Percentiles rank a stretch among this genome's conserved stretches.
Conservation (phyloP, 75 land plant species). For the Selaginella moellendorffii region DNA sequence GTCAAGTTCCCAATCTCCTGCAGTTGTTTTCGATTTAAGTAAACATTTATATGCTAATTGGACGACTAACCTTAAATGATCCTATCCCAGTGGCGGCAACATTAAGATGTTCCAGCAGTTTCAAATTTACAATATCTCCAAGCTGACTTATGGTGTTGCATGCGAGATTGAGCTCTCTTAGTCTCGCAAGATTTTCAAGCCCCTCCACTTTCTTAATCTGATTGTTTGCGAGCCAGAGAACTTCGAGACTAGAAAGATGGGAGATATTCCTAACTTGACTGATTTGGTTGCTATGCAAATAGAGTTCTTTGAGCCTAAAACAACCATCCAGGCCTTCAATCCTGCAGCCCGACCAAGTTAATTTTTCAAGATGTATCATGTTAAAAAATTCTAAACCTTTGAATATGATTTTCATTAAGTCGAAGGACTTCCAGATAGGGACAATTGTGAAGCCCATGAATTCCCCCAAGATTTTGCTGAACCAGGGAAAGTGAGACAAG, state of each 20-base stretch:
- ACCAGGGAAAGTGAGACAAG: conserved; percentile 26
- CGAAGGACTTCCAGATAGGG: conserved; percentile 25
- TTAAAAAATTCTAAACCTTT: conserved; percentile 16
- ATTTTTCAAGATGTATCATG: not conserved
- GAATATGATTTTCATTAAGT: conserved; percentile 25
- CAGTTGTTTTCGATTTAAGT: not conserved
- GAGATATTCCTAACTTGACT: conserved; percentile 14
- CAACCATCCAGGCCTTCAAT: conserved; percentile 29
- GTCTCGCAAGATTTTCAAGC: conserved; percentile 13
- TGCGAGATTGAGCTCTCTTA: conserved; percentile 29
- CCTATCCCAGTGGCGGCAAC: conserved; percentile 30
- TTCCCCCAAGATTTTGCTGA: conserved; percentile 23
- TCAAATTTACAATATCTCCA: conserved; percentile 27
- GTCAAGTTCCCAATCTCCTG: conserved; percentile 34
- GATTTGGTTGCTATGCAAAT: conserved; percentile 23
- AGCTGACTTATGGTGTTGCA: conserved; percentile 21
- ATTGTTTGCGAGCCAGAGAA: conserved; percentile 31
- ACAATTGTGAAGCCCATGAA: conserved; percentile 28
- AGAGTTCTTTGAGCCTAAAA: conserved; percentile 24
- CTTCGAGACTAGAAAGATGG: conserved; percentile 20
- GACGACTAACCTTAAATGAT: conserved; percentile 23
- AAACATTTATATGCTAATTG: not conserved
- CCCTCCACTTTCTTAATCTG: conserved; percentile 17
- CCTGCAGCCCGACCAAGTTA: conserved; percentile 14
- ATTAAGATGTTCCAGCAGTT: conserved; percentile 24